Conservation (phyloP, 1,139 yeast species). For the Torulaspora globosa region DNA sequence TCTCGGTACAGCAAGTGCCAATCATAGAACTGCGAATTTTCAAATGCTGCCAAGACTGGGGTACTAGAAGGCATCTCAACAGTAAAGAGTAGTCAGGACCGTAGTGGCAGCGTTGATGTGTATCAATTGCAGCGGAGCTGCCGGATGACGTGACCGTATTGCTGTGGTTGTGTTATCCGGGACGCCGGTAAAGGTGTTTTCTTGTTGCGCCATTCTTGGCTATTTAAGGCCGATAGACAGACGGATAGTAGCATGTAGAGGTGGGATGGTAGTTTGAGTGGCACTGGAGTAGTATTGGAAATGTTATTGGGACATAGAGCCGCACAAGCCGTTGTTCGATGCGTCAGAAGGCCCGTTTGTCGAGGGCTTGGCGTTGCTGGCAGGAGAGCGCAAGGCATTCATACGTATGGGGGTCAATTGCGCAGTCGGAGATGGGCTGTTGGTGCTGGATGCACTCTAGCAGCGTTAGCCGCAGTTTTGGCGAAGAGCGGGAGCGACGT, state of each 20-base stretch:
- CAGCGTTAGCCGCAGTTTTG: constrained; percentile 3
- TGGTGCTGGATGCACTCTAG: constrained; percentile 4
- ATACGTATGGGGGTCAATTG: not conserved
- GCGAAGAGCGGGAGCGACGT: not conserved
- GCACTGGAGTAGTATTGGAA: not conserved
- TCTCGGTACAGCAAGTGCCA: too few relatives aligned
- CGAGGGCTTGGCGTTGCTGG: not conserved
- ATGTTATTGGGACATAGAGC: not conserved
- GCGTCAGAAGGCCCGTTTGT: not conserved
- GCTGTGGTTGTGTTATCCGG: not conserved
- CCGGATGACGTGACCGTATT: not conserved
- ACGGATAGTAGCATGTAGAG: too few relatives aligned
- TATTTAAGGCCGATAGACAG: not conserved
- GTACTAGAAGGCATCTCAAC: too few relatives aligned
- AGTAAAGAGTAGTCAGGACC: not conserved
- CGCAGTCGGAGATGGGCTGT: not conserved
- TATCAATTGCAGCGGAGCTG: not conserved
- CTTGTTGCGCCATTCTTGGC: not conserved
- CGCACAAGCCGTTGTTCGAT: not conserved
- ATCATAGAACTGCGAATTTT: too few relatives aligned
- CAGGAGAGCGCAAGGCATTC: not conserved
- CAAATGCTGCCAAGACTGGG: too few relatives aligned
- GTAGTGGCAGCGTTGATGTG: not conserved
- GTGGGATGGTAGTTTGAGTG: too few relatives aligned
- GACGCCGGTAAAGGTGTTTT: not conserved